Evolutionary conservation across 2,329 filamentous ascomycete species (phyloP).

Genomic region (Sporothrix mexicana): DNA sequence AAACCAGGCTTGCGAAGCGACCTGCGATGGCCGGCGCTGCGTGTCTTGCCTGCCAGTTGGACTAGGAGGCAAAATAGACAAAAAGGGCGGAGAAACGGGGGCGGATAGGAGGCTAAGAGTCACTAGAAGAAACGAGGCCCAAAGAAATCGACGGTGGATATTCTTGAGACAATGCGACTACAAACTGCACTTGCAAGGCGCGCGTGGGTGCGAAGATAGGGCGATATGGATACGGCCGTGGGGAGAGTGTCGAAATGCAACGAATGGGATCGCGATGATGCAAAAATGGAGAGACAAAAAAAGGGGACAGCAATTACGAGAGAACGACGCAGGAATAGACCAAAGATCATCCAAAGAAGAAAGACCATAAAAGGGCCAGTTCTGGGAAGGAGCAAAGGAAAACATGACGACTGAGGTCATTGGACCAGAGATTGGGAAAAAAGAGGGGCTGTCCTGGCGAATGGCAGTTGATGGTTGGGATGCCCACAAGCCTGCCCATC

Average conservation of each 20-base stretch:
- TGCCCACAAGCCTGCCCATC: neutral
- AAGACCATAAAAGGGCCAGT: conserved; percentile 10
- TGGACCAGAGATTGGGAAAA: conserved; percentile 26
- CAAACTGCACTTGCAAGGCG: neutral
- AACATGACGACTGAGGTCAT: conserved; percentile 23
- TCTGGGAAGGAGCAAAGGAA: conserved; percentile 2
- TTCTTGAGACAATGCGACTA: neutral
- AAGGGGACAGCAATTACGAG: conserved; percentile 8
- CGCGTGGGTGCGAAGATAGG: neutral
- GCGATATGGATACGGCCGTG: neutral
- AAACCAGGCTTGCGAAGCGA: neutral
- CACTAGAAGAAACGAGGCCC: neutral
- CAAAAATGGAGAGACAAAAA: neutral
- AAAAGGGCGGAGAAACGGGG: conserved; percentile 23
- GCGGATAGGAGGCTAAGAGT: conserved; percentile 17
- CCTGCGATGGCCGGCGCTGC: conserved; percentile 18
- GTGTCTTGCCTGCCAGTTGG: neutral
- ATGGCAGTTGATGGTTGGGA: conserved; percentile 16
- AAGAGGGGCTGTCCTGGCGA: conserved; percentile 27
- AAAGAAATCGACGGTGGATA: neutral
- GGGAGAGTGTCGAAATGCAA: neutral
- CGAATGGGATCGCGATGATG: conserved; percentile 19
- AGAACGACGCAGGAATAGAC: conserved; percentile 10
- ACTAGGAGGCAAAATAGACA: conserved; percentile 9
- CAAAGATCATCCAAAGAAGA: neutral